A percentile compares a stretch with the other conserved stretches of the same genome.
phyloP scores from a whole-genome alignment of 2,329 filamentous ascomycete genomes.

The Aspergillus persii region DNA sequence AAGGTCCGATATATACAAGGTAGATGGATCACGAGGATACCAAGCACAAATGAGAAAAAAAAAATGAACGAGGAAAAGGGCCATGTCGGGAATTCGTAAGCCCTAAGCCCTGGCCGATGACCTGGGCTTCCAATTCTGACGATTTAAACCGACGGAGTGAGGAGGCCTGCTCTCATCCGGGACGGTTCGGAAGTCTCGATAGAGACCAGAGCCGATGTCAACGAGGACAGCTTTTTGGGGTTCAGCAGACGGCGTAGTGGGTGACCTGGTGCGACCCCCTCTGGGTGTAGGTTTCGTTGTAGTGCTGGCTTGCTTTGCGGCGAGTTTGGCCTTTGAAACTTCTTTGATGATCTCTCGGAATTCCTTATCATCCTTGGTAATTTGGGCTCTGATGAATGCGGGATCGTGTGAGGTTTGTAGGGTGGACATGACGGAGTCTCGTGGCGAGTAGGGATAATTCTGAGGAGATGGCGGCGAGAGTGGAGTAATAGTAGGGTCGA shows the following conservation, averaged over 20 bases:
- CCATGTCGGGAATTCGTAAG: neutral
- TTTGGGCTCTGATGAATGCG: slow-evolving; percentile 79
- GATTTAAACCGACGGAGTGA: slow-evolving; percentile 30
- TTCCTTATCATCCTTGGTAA: slow-evolving; percentile 70
- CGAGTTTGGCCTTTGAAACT: slow-evolving; percentile 41
- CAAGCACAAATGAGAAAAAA: slow-evolving; percentile 1
- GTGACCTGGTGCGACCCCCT: slow-evolving; percentile 30
- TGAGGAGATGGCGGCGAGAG: slow-evolving; percentile 58
- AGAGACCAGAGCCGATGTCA: slow-evolving; percentile 41
- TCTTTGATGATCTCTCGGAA: slow-evolving; percentile 69
- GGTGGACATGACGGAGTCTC: slow-evolving; percentile 75
- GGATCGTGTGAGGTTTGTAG: slow-evolving; percentile 57
- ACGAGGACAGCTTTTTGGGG: slow-evolving; percentile 47
- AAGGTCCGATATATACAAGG: slow-evolving; percentile 15
- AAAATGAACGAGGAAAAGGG: slow-evolving; percentile 5
- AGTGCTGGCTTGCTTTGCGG: slow-evolving; percentile 3
- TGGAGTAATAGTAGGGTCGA: slow-evolving; percentile 66
- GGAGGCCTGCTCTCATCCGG: slow-evolving; percentile 31
- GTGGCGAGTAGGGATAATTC: slow-evolving; percentile 64
- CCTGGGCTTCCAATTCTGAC: slow-evolving; percentile 33
- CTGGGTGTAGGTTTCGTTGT: slow-evolving; percentile 18
- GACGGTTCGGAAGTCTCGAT: slow-evolving; percentile 29
- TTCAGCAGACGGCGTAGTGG: slow-evolving; percentile 32
- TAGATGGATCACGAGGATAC: neutral
- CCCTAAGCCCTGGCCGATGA: slow-evolving; percentile 28